Evolutionary conservation across 192 early-diverging fungal species (phyloP).

Genomic region (Entomortierella parvispora): DNA sequence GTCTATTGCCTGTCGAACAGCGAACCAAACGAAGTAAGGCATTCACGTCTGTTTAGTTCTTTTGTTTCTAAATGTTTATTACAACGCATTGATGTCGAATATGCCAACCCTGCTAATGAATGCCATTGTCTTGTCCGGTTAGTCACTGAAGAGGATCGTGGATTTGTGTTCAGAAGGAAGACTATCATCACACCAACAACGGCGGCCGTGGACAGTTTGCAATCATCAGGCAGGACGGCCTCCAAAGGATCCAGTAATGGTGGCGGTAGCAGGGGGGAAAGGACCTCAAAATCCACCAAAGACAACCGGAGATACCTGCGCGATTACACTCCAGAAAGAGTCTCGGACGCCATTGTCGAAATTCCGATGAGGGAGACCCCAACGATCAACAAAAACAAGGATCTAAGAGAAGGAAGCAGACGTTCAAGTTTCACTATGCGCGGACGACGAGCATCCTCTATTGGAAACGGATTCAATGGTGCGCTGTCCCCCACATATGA

Average conservation of each 20-base stretch:
- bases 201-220: no score
- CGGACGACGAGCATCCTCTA: slow-evolving; percentile 43
- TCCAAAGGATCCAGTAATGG: no score
- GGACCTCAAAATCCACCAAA: not conserved
- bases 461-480: slow-evolving; percentile 44
- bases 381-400: slow-evolving; percentile 45
- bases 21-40: slow-evolving; percentile 41
- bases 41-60: not conserved
- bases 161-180: slow-evolving; percentile 46
- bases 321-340: slow-evolving; percentile 22
- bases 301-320: not conserved
- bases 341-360: slow-evolving; percentile 14
- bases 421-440: slow-evolving; percentile 40
- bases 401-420: slow-evolving; percentile 29
- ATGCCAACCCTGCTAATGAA: no score
- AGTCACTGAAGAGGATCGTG: slow-evolving; percentile 46
- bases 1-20: slow-evolving; percentile 9
- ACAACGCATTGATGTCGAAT: no score
- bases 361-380: slow-evolving; percentile 51
- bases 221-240: no score
- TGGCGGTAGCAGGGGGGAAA: not conserved
- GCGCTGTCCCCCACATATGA: not conserved
- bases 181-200: not conserved
- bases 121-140: no score
- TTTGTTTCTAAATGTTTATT: no score